A percentile compares a stretch with the other conserved stretches of the same genome.
Evolutionary conservation across 345 rosid genomes (phyloP).

Genomic region (Moringa oleifera): DNA sequence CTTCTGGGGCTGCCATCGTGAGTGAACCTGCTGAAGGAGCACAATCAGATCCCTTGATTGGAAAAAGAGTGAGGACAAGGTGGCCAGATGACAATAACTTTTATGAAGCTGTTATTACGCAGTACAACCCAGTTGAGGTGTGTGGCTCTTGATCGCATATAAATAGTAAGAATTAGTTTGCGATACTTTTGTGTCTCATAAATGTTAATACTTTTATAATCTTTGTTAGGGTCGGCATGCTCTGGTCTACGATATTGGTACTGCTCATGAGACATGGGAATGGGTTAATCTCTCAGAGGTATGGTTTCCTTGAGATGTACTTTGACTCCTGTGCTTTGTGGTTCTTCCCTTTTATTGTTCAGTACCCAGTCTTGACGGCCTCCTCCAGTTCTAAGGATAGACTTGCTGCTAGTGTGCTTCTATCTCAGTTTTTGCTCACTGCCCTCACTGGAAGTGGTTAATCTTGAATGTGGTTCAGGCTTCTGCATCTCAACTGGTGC

Average conservation of each 20-base stretch:
- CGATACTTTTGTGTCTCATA: not conserved
- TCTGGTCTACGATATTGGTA: conserved; percentile 73
- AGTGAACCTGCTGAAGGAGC: conserved; percentile 46
- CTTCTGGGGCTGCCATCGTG: conserved; percentile 40
- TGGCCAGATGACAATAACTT: conserved; percentile 97
- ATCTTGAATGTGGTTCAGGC: too few relatives aligned
- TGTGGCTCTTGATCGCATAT: conserved; percentile 17
- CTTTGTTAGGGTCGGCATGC: conserved; percentile 68
- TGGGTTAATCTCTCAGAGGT: conserved; percentile 93
- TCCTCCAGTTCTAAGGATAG: too few relatives aligned
- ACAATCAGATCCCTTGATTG: conserved; percentile 44
- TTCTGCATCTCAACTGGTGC: too few relatives aligned
- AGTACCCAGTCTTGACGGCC: too few relatives aligned
- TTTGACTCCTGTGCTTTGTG: too few relatives aligned
- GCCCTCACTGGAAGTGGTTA: too few relatives aligned
- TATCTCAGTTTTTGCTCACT: too few relatives aligned
- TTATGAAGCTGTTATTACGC: conserved; percentile 80
- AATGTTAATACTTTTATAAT: not conserved
- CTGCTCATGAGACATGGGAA: conserved; percentile 82
- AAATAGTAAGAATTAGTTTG: not conserved
- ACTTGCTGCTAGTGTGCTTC: too few relatives aligned
- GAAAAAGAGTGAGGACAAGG: conserved; percentile 70
- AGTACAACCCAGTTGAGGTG: conserved; percentile 59
- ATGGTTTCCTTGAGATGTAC: too few relatives aligned
- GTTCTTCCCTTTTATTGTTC: too few relatives aligned